phyloP scores from a whole-genome alignment of 352 stramenopile species.

The Pythium utonaiense region DNA sequence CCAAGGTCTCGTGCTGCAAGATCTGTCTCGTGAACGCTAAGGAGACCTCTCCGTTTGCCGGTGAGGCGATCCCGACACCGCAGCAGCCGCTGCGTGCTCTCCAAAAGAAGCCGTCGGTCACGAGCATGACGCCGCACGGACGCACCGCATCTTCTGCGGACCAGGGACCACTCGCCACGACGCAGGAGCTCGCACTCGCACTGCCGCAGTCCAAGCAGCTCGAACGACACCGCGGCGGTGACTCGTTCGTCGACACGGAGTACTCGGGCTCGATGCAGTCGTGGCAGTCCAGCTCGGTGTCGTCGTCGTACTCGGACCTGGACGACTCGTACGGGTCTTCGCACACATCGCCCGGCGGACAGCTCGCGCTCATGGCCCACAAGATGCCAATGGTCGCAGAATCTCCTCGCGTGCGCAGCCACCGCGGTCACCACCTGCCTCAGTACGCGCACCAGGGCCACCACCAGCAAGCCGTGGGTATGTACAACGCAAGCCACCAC shows the following conservation, averaged over 20 bases:
- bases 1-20: conserved; percentile 70
- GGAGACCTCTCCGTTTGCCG: conserved; percentile 63
- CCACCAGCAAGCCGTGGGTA: conserved; percentile 8
- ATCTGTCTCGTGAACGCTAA: conserved; percentile 68
- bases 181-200: conserved; percentile 18
- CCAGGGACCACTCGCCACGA: conserved; percentile 1
- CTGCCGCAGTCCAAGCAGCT: conserved; percentile 21
- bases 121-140: background rate
- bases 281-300: conserved; percentile 52
- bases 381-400: conserved; percentile 52
- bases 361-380: conserved; percentile 23
- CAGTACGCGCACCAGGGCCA: conserved; percentile 18
- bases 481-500: background rate
- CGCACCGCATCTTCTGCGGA: background rate
- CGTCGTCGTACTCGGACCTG: conserved; percentile 47
- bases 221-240: conserved; percentile 28
- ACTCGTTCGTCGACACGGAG: conserved; percentile 52
- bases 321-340: conserved; percentile 35
- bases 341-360: conserved; percentile 16
- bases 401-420: conserved; percentile 10
- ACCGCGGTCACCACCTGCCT: conserved; percentile 10
- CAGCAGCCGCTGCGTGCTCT: conserved; percentile 28
- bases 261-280: conserved; percentile 56
- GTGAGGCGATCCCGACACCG: conserved; percentile 31
- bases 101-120: conserved; percentile 21